Evolutionary conservation across 139 green algal species (phyloP).

Genomic region (Yamagishiella unicocca): DNA sequence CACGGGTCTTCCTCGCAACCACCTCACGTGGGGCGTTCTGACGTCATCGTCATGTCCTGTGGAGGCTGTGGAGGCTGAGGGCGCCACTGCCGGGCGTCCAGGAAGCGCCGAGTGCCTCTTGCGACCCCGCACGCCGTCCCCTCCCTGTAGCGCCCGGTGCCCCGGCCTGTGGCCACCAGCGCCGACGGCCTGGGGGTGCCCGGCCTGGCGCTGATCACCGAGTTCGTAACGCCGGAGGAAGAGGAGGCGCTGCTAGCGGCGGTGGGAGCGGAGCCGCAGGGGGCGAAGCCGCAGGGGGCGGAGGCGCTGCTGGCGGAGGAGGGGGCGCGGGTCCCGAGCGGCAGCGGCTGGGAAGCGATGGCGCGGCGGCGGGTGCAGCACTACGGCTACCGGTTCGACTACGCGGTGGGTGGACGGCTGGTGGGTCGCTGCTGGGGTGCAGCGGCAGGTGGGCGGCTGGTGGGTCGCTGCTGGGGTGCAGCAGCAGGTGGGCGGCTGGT

Average conservation of each 20-base stretch:
- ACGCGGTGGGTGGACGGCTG: conserved; percentile 45
- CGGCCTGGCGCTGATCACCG: conserved; percentile 70
- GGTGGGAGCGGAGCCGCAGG: neutral
- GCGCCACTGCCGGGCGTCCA: no score
- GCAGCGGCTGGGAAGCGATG: conserved; percentile 57
- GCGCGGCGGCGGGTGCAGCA: conserved; percentile 89
- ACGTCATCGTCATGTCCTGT: no score
- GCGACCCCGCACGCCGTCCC: neutral
- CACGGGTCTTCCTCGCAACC: no score
- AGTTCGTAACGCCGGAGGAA: conserved; percentile 75
- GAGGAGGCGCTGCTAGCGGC: conserved; percentile 74
- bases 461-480: no score
- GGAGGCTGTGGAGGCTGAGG: no score
- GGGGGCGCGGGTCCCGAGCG: neutral
- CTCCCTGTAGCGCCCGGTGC: conserved; percentile 11
- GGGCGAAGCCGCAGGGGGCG: neutral
- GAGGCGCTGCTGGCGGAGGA: neutral
- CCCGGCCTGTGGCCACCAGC: neutral
- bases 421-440: no score
- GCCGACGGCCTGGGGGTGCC: conserved; percentile 65
- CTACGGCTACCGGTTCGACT: conserved; percentile 87
- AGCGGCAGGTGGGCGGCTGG: no score
- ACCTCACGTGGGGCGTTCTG: no score
- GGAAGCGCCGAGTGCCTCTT: neutral
- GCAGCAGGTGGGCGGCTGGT: no score